Base-by-base conservation (phyloP, 208 protist species). In the Crithidia sp. region DNA sequence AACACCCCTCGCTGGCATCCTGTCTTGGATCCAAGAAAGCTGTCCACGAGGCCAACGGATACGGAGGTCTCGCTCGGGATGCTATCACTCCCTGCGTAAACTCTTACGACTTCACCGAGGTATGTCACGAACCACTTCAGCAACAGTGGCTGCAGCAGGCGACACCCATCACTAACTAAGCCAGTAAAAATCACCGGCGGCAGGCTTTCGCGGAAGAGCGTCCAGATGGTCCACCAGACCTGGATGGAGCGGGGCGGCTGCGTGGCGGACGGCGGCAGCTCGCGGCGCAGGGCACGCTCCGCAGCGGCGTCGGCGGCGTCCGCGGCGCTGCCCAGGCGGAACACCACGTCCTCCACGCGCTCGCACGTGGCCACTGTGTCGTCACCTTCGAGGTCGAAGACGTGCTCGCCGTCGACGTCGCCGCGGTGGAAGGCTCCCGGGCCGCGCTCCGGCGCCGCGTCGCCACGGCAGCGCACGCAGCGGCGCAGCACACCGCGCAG, bases 381-480 rank as follows among this genome's bases (percentile, higher is more conserved):
- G 54, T 13, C 54, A 7, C 39, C 54, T 36, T 44, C 47, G 7
- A 81, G 77, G n/a, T 74, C 47, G 68, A 94, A 94, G 17, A 94
- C 79, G 52, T 84, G 67, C 71, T 94, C 86, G 41, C 86, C 87
- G 47, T 91, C 75, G 19, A 87, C 75, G 19, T 78, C 67, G 44
- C 90, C 90, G 65, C 83, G 62, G 63, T 77, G 77, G 28, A 83
- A 78, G 47, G 75, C 63, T 8, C 76, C 76, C 49, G 76, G 76
- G 19, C 45, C 64, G 14, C 17, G 50, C 61, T 43, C 17, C 5
- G 55, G 56, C 12, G 43, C 28, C 9, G 12, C 36, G 17, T 16
- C 49, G 60, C 36, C 3, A 43, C 69, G 41, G 50, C 49, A 63
- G 40, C 41, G 41, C 49, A 65, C 44, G 37, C 69, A 62, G 19